These are phyloP conservation scores for Hypsizygus marmoreus DNA, from an alignment of 768 basidiomycete genomes.

Conservation along the genomic window DNA sequence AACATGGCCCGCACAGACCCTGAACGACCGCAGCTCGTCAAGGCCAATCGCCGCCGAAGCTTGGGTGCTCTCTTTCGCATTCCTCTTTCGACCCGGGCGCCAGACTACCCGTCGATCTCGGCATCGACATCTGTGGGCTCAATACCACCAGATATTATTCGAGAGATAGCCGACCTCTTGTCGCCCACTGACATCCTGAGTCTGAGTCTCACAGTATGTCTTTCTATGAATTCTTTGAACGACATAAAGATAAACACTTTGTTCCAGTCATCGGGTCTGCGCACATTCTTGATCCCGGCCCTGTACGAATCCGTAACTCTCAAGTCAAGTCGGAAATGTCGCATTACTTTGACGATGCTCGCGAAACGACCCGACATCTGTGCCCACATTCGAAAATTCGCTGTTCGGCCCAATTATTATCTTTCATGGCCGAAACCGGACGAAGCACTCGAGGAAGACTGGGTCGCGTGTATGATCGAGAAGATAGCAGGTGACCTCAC, in stretches of 20 bases:
- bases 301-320: slow-evolving; percentile 48
- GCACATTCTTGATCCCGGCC: slow-evolving; percentile 35
- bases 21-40: slow-evolving; percentile 10
- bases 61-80: slow-evolving; percentile 37
- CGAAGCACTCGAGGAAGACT: slow-evolving; percentile 38
- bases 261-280: slow-evolving; percentile 31
- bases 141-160: slow-evolving; percentile 40
- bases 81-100: slow-evolving; percentile 30
- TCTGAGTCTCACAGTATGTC: slow-evolving; percentile 42
- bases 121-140: slow-evolving; percentile 26
- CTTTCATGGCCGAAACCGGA: slow-evolving; percentile 51
- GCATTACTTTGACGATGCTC: slow-evolving; percentile 38
- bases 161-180: slow-evolving; percentile 39
- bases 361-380: slow-evolving; percentile 35
- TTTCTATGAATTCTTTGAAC: slow-evolving; percentile 6
- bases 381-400: slow-evolving; percentile 40
- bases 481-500: slow-evolving; percentile 32
- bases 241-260: slow-evolving; percentile 3
- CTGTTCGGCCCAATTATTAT: slow-evolving; percentile 53
- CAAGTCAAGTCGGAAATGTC: slow-evolving; percentile 43
- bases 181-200: slow-evolving; percentile 39
- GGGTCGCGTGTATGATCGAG: slow-evolving; percentile 40
- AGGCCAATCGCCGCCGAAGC: slow-evolving; percentile 25
- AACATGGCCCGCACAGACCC: slow-evolving; percentile 9
- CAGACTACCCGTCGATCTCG: slow-evolving; percentile 25